These are phyloP conservation scores for Crithidia bombi DNA, from an alignment of 208 protist genomes.

Conservation along the genomic window DNA sequence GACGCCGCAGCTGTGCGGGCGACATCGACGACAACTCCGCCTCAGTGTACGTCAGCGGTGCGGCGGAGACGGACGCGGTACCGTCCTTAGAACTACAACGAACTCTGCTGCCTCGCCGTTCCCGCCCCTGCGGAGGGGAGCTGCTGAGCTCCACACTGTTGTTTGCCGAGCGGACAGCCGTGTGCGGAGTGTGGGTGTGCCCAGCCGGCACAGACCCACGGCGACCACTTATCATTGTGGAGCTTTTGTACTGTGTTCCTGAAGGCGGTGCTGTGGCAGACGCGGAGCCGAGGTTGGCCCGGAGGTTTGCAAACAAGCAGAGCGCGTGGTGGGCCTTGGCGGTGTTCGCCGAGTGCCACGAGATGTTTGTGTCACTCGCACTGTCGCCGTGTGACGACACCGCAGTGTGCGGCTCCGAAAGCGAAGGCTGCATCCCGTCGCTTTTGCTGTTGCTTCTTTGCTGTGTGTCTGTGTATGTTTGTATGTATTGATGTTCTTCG, in stretches of 20 bases:
- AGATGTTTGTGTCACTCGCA: conserved; percentile 5
- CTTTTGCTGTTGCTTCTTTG: not conserved
- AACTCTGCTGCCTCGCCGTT: not conserved
- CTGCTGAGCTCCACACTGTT: not conserved
- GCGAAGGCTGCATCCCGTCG: conserved; percentile 14
- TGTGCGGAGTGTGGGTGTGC: conserved; percentile 5
- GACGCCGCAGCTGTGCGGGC: conserved; percentile 21
- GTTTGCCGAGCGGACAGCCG: not conserved
- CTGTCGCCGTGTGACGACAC: conserved; percentile 1
- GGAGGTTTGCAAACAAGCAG: conserved; percentile 25
- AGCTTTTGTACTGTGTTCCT: not conserved
- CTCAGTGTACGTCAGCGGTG: conserved; percentile 20
- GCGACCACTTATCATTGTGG: too few relatives aligned
- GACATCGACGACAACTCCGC: conserved; percentile 23
- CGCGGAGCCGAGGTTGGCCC: conserved; percentile 8
- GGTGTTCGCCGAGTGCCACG: conserved; percentile 14
- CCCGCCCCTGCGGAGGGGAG: not conserved
- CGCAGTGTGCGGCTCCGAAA: not conserved
- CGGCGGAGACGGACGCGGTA: not conserved
- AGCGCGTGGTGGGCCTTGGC: conserved; percentile 35
- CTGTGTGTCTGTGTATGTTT: too few relatives aligned
- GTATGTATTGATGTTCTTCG: too few relatives aligned
- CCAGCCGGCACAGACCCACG: not conserved
- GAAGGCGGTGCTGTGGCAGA: not conserved
- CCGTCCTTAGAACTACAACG: not conserved